phyloP scores from a whole-genome alignment of 2,329 filamentous ascomycete genomes.

The Blastomyces silverae region DNA sequence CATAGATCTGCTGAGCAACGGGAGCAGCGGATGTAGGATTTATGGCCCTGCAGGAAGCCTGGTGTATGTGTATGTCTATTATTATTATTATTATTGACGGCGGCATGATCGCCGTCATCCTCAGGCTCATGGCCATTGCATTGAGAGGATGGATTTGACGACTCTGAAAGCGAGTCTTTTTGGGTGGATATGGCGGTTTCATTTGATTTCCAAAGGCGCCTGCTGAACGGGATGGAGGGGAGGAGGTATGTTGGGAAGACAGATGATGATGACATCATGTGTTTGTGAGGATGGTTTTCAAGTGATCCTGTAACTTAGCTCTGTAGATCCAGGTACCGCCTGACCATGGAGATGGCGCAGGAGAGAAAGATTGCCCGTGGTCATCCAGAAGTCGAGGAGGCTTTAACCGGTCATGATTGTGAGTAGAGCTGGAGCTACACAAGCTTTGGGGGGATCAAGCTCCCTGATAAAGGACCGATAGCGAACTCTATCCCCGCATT shows the following conservation, averaged over 20 bases:
- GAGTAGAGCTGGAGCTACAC: background rate
- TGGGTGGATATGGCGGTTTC: background rate
- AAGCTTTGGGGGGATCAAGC: background rate
- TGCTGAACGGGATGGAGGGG: constrained; percentile 44
- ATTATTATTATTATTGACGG: background rate
- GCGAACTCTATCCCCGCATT: background rate
- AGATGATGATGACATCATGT: constrained; percentile 18
- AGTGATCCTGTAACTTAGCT: background rate
- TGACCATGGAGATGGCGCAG: background rate
- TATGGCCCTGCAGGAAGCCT: constrained; percentile 41
- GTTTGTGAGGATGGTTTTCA: background rate
- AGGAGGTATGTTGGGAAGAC: constrained; percentile 49
- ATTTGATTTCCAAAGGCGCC: constrained; percentile 23
- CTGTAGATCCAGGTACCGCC: background rate
- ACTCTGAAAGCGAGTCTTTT: background rate
- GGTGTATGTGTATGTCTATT: too few species aligned
- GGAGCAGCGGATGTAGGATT: constrained; percentile 53
- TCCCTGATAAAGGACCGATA: background rate
- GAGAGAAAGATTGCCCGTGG: background rate
- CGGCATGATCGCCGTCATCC: background rate
- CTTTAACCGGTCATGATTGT: background rate
- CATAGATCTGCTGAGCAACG: constrained; percentile 55
- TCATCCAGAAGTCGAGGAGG: background rate
- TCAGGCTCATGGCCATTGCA: background rate
- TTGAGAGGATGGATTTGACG: constrained; percentile 2